phyloP scores from a whole-genome alignment of 208 protist genomes.

The Porcisia deanei region DNA sequence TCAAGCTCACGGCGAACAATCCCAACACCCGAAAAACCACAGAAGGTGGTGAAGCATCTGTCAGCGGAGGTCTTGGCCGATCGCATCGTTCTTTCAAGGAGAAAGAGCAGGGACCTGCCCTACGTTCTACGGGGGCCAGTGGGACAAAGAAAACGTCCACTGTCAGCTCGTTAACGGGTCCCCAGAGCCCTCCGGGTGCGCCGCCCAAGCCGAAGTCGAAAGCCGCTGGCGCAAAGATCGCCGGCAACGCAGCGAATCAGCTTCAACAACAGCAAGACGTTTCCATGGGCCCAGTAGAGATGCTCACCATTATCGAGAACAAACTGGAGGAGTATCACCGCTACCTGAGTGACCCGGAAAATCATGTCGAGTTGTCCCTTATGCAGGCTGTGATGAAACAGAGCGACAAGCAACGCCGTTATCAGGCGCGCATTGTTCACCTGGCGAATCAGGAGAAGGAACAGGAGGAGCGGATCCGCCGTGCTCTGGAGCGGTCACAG shows the following conservation, averaged over 20 bases:
- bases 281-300: constrained; percentile 89
- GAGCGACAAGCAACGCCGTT: constrained; percentile 85
- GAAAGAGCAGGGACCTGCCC: neutral
- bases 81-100: neutral
- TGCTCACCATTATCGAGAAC: constrained; percentile 93
- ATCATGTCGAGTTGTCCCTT: constrained; percentile 67
- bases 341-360: constrained; percentile 64
- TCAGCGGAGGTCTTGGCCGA: neutral
- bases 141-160: neutral
- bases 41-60: neutral
- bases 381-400: constrained; percentile 81
- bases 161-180: neutral
- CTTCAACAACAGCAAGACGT: constrained; percentile 26
- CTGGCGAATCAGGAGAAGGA: constrained; percentile 74
- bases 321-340: constrained; percentile 91
- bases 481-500: constrained; percentile 79
- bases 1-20: constrained; percentile 32
- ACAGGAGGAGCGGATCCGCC: constrained; percentile 74
- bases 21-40: neutral
- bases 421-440: constrained; percentile 68
- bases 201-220: constrained; percentile 5
- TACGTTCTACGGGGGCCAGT: neutral
- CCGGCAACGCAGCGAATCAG: constrained; percentile 2
- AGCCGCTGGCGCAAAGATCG: neutral
- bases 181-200: neutral